Evolutionary conservation across 202 grass and related monocot genomes (phyloP).

Genomic region (Digitaria exilis): DNA sequence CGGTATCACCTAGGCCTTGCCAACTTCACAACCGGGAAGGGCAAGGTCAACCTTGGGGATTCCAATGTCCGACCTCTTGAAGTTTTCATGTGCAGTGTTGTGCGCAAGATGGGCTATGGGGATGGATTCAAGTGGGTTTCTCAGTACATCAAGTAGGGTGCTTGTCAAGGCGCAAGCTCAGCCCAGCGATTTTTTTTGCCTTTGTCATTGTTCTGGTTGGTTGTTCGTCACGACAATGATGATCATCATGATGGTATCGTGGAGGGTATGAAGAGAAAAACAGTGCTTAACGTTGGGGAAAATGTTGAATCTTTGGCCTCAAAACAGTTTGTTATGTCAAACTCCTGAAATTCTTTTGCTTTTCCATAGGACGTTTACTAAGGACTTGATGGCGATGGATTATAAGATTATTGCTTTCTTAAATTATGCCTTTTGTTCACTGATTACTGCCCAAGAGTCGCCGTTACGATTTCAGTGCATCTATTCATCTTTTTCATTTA

Average conservation of each 20-base stretch:
- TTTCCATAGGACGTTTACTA: constrained; percentile 49
- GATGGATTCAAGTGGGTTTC: constrained; percentile 91
- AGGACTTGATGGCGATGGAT: constrained; percentile 41
- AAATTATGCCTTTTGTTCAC: constrained; percentile 28
- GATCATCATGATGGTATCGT: constrained; percentile 39
- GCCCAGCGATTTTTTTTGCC: constrained; percentile 49
- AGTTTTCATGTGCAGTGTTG: constrained; percentile 97
- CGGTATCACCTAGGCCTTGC: constrained; percentile 83
- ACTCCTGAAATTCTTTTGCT: constrained; percentile 51
- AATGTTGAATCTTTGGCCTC: constrained; percentile 43
- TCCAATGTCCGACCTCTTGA: constrained; percentile 85
- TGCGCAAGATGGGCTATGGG: constrained; percentile 91
- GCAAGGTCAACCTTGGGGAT: constrained; percentile 68
- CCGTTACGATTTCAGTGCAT: neutral
- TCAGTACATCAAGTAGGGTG: constrained; percentile 89
- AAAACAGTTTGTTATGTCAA: constrained; percentile 52
- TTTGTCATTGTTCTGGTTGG: constrained; percentile 44
- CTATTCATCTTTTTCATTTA: neutral
- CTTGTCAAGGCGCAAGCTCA: constrained; percentile 15
- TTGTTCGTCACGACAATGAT: constrained; percentile 42
- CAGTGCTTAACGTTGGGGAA: constrained; percentile 42
- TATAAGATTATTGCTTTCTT: constrained; percentile 55
- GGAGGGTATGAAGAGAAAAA: constrained; percentile 51
- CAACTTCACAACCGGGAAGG: constrained; percentile 95
- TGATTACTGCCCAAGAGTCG: neutral